A percentile compares a stretch with the other conserved stretches of the same genome.
phyloP scores from a whole-genome alignment of 129 eudicot species.

The Artemisia argyi region DNA sequence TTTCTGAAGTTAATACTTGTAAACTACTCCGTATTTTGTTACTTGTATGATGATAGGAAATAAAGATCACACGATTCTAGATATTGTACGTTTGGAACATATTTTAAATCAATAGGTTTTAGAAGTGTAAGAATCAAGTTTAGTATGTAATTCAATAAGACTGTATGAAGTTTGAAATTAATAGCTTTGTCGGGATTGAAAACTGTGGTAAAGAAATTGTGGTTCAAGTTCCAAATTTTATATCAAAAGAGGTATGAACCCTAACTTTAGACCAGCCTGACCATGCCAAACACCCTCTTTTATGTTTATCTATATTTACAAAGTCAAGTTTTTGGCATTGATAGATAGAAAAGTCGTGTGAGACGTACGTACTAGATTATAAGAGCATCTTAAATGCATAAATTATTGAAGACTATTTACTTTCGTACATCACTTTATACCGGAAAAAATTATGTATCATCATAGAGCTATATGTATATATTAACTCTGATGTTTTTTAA shows the following conservation, averaged over 20 bases:
- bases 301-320: conserved; percentile 20
- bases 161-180: conserved; percentile 31
- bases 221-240: conserved; percentile 9
- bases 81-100: not conserved
- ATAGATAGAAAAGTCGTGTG: too few species aligned
- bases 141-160: conserved; percentile 20
- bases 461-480: too few species aligned
- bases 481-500: too few species aligned
- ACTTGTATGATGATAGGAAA: too few species aligned
- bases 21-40: too few species aligned
- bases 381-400: too few species aligned
- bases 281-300: conserved; percentile 23
- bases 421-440: too few species aligned
- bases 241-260: conserved; percentile 35
- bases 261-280: conserved; percentile 17
- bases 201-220: conserved; percentile 3
- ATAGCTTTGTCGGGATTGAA: conserved; percentile 30
- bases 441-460: too few species aligned
- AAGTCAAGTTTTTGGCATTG: conserved; percentile 19
- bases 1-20: too few species aligned
- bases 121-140: conserved; percentile 11
- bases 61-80: not conserved
- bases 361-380: too few species aligned
- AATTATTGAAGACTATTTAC: too few species aligned
- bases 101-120: not conserved